Percentiles rank a stretch among this genome's conserved stretches.
Evolutionary conservation across 768 basidiomycete genomes (phyloP).

Genomic region (Erythrobasidium yunnanense): DNA sequence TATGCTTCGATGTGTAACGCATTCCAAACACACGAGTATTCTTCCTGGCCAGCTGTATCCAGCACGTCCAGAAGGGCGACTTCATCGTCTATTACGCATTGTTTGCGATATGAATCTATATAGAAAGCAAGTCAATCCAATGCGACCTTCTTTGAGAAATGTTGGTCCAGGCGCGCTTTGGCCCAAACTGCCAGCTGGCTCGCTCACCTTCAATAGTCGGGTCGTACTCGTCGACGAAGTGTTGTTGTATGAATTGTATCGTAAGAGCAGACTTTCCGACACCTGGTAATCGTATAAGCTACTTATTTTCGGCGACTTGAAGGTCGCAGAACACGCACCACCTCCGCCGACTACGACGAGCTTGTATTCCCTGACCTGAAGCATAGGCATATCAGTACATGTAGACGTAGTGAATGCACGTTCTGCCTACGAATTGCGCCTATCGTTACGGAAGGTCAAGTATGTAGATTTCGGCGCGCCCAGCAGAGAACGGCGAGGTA

Average conservation of each 20-base stretch:
- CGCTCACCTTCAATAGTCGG: conserved; percentile 46
- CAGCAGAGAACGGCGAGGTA: neutral
- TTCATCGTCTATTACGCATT: conserved; percentile 47
- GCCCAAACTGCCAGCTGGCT: neutral
- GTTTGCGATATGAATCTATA: conserved; percentile 63
- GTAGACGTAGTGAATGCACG: neutral
- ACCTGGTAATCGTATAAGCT: conserved; percentile 47
- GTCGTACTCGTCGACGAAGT: conserved; percentile 45
- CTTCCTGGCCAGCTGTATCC: conserved; percentile 59
- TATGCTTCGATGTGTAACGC: conserved; percentile 27
- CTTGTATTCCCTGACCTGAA: conserved; percentile 29
- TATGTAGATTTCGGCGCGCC: too few species aligned
- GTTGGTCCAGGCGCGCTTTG: neutral
- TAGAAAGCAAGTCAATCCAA: too few species aligned
- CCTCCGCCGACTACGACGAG: conserved; percentile 32
- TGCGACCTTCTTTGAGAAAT: too few species aligned
- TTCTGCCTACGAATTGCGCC: conserved; percentile 19
- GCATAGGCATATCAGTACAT: neutral
- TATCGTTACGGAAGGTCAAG: neutral
- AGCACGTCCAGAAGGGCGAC: conserved; percentile 47
- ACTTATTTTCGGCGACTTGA: neutral
- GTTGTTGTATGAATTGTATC: conserved; percentile 45
- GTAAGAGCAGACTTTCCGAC: conserved; percentile 41
- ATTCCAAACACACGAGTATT: conserved; percentile 64
- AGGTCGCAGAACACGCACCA: conserved; percentile 18